Percentiles rank a stretch among this genome's conserved stretches.
phyloP scores from a whole-genome alignment of 306 rosid genomes.

The Glycine soja region DNA sequence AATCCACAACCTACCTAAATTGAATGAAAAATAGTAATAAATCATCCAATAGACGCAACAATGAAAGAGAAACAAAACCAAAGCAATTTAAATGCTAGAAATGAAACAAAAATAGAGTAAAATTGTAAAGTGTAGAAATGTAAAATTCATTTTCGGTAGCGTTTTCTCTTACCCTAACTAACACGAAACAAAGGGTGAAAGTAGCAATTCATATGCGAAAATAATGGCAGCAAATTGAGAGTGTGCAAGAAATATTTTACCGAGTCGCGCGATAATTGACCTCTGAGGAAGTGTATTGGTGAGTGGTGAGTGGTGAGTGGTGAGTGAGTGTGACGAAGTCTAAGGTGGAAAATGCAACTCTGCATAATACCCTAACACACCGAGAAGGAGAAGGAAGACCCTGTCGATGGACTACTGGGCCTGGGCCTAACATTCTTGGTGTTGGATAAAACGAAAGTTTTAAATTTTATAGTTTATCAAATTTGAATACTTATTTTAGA shows the following conservation, averaged over 20 bases:
- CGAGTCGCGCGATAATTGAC: not conserved
- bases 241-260: not conserved
- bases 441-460: too few relatives aligned
- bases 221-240: not conserved
- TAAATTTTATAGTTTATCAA: not conserved
- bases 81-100: not conserved
- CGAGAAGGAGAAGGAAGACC: not conserved
- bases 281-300: conserved; percentile 3
- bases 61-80: not conserved
- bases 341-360: not conserved
- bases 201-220: not conserved
- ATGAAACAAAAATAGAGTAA: not conserved
- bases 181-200: not conserved
- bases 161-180: not conserved
- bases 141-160: not conserved
- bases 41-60: not conserved
- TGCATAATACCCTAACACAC: not conserved
- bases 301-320: not conserved
- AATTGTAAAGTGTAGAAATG: not conserved
- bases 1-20: not conserved
- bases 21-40: not conserved
- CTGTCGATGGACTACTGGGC: not conserved
- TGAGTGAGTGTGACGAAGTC: not conserved
- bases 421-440: not conserved
- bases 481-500: not conserved